These are phyloP conservation scores for Mollisia scopiformis DNA, from an alignment of 2,329 filamentous ascomycete genomes.

Conservation along the genomic window DNA sequence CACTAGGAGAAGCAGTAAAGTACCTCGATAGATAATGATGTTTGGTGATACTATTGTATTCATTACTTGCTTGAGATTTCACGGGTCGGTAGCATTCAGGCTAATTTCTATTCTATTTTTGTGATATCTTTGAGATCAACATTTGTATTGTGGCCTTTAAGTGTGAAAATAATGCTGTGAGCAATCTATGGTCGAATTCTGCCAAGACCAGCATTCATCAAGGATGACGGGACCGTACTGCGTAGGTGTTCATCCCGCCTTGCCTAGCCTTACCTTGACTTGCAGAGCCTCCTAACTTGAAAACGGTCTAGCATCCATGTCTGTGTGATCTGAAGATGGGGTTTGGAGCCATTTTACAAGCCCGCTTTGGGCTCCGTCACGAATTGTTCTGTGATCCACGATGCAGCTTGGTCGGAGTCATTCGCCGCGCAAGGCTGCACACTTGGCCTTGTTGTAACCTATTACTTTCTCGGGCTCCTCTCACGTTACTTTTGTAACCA, in stretches of 20 bases:
- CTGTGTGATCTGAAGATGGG: too few species aligned
- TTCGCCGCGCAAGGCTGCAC: slow-evolving; percentile 24
- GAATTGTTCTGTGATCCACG: slow-evolving; percentile 4
- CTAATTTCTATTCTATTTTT: not conserved
- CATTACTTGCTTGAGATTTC: not conserved
- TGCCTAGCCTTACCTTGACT: too few species aligned
- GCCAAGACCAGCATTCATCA: not conserved
- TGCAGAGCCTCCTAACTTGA: slow-evolving; percentile 8
- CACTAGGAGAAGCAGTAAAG: too few species aligned
- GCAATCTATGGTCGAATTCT: not conserved
- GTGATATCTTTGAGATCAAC: not conserved
- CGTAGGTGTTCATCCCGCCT: slow-evolving; percentile 1
- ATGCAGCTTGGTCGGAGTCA: slow-evolving; percentile 11
- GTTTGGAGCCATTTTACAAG: too few species aligned
- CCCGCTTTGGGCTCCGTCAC: too few species aligned
- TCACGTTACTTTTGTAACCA: too few species aligned
- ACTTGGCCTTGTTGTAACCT: slow-evolving; percentile 1
- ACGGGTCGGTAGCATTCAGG: not conserved
- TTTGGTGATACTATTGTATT: too few species aligned
- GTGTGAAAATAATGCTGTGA: not conserved
- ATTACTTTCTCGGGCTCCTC: too few species aligned
- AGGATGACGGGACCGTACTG: too few species aligned
- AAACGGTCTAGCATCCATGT: not conserved
- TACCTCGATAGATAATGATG: too few species aligned
- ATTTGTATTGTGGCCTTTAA: not conserved